phyloP scores from a whole-genome alignment of 2,329 filamentous ascomycete genomes.

The Juglanconis sp. region DNA sequence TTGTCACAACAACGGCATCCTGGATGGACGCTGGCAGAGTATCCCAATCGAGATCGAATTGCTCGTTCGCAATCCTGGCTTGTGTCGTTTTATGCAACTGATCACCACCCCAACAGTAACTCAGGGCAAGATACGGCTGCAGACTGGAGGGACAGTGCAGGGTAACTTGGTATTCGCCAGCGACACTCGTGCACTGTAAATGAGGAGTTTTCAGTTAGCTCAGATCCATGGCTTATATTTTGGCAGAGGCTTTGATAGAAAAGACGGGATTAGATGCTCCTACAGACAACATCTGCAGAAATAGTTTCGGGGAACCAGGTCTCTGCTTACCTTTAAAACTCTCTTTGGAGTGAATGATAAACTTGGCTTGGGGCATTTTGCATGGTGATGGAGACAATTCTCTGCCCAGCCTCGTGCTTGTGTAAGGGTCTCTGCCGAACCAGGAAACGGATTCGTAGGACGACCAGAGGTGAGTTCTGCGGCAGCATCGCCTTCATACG shows the following conservation, averaged over 20 bases:
- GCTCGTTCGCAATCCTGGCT: background rate
- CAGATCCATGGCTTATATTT: no score
- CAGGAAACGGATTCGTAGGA: background rate
- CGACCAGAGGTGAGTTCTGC: background rate
- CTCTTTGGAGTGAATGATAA: background rate
- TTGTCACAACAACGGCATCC: background rate
- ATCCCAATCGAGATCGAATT: background rate
- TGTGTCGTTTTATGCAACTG: background rate
- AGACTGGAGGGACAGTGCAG: background rate
- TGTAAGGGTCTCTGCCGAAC: background rate
- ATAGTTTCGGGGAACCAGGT: background rate
- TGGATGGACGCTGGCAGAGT: background rate
- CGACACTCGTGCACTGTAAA: background rate
- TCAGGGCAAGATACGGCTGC: background rate
- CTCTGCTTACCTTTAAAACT: background rate
- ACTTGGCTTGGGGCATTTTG: background rate
- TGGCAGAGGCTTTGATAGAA: no score
- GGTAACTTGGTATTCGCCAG: background rate
- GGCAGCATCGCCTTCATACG: background rate
- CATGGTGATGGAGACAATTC: background rate
- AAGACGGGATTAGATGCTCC: no score
- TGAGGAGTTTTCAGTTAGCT: no score
- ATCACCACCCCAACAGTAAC: conserved; percentile 6
- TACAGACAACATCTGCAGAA: no score
- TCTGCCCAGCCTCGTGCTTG: background rate